These are phyloP conservation scores for Lenwebbia sp. DNA, from an alignment of 345 rosid species.

Conservation along the genomic window DNA sequence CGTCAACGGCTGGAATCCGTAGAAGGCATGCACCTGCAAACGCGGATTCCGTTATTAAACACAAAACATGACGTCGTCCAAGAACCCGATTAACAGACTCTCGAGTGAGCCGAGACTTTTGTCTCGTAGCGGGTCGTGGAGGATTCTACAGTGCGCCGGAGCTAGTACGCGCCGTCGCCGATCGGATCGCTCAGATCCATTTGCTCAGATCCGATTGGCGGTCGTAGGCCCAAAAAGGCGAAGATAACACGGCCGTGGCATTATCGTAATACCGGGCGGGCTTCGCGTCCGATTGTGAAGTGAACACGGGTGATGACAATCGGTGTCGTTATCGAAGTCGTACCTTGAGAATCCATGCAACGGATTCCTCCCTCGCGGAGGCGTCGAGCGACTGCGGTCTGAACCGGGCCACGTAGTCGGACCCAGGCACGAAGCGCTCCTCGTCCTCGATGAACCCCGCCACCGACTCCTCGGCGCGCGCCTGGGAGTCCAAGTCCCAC, in stretches of 20 bases:
- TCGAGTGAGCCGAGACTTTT: neutral
- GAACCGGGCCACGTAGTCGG: slow-evolving; percentile 67
- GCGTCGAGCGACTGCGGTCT: slow-evolving; percentile 69
- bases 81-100: neutral
- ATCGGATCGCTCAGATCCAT: neutral
- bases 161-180: neutral
- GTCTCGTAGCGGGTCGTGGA: neutral
- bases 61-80: slow-evolving; percentile 9
- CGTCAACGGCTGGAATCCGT: slow-evolving; percentile 78
- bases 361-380: slow-evolving; percentile 74
- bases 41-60: neutral
- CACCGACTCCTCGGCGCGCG: slow-evolving; percentile 44
- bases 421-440: slow-evolving; percentile 76
- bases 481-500: slow-evolving; percentile 49
- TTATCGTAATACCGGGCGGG: slow-evolving; percentile 3
- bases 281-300: neutral
- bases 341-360: slow-evolving; percentile 98
- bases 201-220: neutral
- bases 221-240: neutral
- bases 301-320: neutral
- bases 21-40: slow-evolving; percentile 56
- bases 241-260: slow-evolving; percentile 1
- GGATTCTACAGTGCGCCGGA: neutral
- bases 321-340: neutral
- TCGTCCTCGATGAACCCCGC: slow-evolving; percentile 64